These are phyloP conservation scores for Suillus spraguei DNA, from an alignment of 768 basidiomycete species.

Conservation along the genomic window DNA sequence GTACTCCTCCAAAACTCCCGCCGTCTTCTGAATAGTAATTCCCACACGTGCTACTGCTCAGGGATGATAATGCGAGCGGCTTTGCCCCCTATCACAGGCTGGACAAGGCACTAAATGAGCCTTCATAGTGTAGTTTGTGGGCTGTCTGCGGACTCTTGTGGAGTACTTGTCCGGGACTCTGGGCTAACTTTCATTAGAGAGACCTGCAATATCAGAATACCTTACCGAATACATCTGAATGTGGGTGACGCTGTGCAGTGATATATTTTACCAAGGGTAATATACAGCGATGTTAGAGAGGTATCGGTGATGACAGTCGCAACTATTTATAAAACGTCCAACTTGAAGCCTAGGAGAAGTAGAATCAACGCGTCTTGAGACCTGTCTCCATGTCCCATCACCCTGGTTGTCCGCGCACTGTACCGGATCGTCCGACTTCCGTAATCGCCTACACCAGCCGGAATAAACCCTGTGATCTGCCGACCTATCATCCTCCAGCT, in stretches of 20 bases:
- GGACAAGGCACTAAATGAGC: too few species aligned
- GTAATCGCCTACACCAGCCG: not conserved
- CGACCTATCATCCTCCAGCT: not conserved
- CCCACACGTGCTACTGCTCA: too few species aligned
- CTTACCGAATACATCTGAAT: not conserved
- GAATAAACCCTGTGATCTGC: constrained; percentile 3
- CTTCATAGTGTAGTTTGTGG: too few species aligned
- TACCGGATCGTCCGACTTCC: not conserved
- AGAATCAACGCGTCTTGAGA: not conserved
- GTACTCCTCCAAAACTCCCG: too few species aligned
- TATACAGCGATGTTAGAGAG: not conserved
- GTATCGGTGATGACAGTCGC: not conserved
- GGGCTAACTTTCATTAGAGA: too few species aligned
- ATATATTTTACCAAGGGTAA: not conserved
- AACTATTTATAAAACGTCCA: not conserved
- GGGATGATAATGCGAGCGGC: too few species aligned
- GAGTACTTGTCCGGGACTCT: too few species aligned
- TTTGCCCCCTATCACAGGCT: too few species aligned
- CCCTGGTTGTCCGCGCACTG: not conserved
- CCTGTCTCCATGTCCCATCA: not conserved
- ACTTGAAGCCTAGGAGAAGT: not conserved
- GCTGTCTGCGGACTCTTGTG: too few species aligned
- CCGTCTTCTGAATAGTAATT: too few species aligned
- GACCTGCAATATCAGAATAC: too few species aligned
- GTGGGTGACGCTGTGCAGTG: not conserved